A percentile compares a stretch with the other conserved stretches of the same genome.
Evolutionary conservation across 1,284 basidiomycete genomes (phyloP).

Genomic region (Cutaneotrichosporon spelunceum): DNA sequence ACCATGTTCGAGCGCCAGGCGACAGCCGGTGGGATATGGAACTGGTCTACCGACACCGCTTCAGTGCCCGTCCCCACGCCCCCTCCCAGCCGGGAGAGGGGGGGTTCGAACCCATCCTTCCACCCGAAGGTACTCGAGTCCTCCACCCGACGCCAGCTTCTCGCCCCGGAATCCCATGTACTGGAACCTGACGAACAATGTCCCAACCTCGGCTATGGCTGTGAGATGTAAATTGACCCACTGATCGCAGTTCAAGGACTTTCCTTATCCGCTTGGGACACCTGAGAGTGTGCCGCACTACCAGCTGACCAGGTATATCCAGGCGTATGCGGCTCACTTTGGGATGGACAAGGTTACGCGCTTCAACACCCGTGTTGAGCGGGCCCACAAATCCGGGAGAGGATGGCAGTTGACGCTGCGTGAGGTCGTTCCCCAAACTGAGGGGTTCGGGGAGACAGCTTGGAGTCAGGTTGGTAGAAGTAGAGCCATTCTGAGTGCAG

Average conservation of each 20-base stretch:
- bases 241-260: conserved; percentile 32
- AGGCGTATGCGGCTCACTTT: conserved; percentile 48
- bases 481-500: conserved; percentile 31
- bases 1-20: conserved; percentile 55
- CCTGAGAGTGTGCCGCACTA: conserved; percentile 29
- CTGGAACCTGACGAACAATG: conserved; percentile 53
- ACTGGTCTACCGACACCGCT: conserved; percentile 52
- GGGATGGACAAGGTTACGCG: conserved; percentile 51
- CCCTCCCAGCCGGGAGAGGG: conserved; percentile 52
- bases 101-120: conserved; percentile 51
- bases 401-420: conserved; percentile 31
- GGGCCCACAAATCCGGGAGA: conserved; percentile 32
- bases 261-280: conserved; percentile 30
- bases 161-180: conserved; percentile 54
- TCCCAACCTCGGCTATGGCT: conserved; percentile 47
- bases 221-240: conserved; percentile 13
- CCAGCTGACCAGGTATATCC: conserved; percentile 32
- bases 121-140: too few relatives aligned
- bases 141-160: conserved; percentile 29
- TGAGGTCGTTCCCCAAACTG: conserved; percentile 52
- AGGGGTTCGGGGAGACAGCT: conserved; percentile 32
- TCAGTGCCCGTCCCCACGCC: conserved; percentile 53
- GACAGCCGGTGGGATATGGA: conserved; percentile 56
- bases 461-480: conserved; percentile 44
- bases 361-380: conserved; percentile 58